A percentile compares a stretch with the other conserved stretches of the same genome.
These are phyloP conservation scores for Gossypium thurberi DNA, from an alignment of 345 rosid species.

Conservation along the genomic window DNA sequence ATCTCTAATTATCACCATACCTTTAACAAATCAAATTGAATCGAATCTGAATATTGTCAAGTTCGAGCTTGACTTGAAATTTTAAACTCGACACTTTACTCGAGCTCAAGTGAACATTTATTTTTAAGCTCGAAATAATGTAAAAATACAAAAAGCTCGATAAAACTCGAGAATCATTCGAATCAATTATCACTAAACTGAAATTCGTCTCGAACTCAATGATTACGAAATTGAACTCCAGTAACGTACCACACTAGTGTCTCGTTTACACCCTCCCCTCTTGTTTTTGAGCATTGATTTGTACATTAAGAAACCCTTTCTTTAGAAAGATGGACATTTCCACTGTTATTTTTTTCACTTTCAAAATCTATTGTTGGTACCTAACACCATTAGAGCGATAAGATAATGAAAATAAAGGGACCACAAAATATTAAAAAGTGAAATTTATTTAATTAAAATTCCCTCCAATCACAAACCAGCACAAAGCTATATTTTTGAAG, in stretches of 20 bases:
- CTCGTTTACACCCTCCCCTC: neutral
- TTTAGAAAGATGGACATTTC: neutral
- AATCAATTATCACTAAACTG: too few species aligned
- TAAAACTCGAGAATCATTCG: rapidly evolving
- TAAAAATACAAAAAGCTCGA: too few species aligned
- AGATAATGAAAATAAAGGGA: neutral
- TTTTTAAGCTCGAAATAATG: too few species aligned
- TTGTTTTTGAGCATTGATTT: neutral
- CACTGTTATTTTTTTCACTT: neutral
- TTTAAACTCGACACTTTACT: too few species aligned
- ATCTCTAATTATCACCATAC: neutral
- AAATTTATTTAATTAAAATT: neutral
- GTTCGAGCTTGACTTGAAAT: rapidly evolving
- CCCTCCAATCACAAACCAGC: neutral
- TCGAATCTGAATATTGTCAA: rapidly evolving
- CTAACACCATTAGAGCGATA: neutral
- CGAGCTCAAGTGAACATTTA: too few species aligned
- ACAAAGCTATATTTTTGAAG: neutral
- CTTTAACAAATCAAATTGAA: too few species aligned
- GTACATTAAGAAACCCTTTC: neutral
- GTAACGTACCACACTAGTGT: rapidly evolving
- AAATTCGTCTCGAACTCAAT: too few species aligned
- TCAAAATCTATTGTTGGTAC: neutral
- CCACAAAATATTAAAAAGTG: neutral
- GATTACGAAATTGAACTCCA: too few species aligned